Percentiles rank a stretch among this genome's conserved stretches.
Evolutionary conservation across 2,329 filamentous ascomycete genomes (phyloP).

Genomic region (Pseudocercospora crystallina): DNA sequence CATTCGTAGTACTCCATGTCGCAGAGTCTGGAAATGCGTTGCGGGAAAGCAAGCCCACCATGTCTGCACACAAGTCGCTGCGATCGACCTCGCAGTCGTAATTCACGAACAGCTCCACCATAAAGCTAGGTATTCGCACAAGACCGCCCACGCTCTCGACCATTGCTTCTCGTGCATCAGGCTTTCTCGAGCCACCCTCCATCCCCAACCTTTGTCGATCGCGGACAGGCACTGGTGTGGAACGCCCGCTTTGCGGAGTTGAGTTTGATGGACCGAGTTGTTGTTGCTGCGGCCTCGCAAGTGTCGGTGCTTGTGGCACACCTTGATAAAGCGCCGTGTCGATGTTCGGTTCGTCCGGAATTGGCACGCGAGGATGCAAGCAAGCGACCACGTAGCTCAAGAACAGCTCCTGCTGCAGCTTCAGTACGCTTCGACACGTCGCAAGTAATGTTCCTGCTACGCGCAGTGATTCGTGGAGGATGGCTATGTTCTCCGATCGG

Average conservation of each 20-base stretch:
- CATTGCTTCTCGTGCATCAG: slow-evolving; percentile 96
- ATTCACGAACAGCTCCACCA: slow-evolving; percentile 94
- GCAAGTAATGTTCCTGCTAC: slow-evolving; percentile 88
- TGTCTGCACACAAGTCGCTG: slow-evolving; percentile 89
- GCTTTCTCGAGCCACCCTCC: slow-evolving; percentile 87
- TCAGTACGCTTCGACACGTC: slow-evolving; percentile 85
- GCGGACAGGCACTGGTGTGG: slow-evolving; percentile 86
- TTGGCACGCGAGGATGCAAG: slow-evolving; percentile 89
- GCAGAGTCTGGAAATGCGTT: slow-evolving; percentile 97
- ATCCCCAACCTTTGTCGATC: slow-evolving; percentile 90
- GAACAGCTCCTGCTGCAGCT: slow-evolving; percentile 95
- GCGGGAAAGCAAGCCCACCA: slow-evolving; percentile 86
- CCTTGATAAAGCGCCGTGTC: slow-evolving; percentile 89
- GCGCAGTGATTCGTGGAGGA: slow-evolving; percentile 87
- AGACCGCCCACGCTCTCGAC: slow-evolving; percentile 92
- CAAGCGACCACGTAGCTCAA: slow-evolving; percentile 92
- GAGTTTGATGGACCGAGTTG: slow-evolving; percentile 4
- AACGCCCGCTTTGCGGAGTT: slow-evolving; percentile 72
- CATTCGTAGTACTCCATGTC: slow-evolving; percentile 98
- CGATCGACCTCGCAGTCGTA: slow-evolving; percentile 95
- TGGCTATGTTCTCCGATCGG: slow-evolving; percentile 91
- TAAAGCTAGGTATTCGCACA: slow-evolving; percentile 88
- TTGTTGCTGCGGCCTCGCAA: slow-evolving; percentile 72
- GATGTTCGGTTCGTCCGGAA: slow-evolving; percentile 85
- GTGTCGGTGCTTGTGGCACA: slow-evolving; percentile 85